These are phyloP conservation scores for Vitis hybrid DNA, from an alignment of 177 flowering plant genomes.

Conservation along the genomic window DNA sequence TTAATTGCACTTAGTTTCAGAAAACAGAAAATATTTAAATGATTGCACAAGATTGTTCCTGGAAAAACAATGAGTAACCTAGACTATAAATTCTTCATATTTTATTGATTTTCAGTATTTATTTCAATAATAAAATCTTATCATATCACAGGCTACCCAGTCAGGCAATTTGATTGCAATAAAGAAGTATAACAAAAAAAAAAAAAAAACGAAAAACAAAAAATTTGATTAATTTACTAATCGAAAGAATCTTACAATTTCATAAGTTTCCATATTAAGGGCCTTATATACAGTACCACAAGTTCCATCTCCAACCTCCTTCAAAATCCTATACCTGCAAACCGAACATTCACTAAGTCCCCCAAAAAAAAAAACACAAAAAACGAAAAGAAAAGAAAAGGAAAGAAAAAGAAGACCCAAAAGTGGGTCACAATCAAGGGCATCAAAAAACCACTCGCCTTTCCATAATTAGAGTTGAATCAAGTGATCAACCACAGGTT, in stretches of 20 bases:
- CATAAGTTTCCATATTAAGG: conserved; percentile 54
- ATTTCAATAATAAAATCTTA: too few relatives aligned
- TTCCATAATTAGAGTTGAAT: conserved; percentile 52
- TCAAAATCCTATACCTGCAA: conserved; percentile 61
- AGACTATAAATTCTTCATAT: too few relatives aligned
- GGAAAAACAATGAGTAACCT: too few relatives aligned
- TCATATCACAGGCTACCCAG: too few relatives aligned
- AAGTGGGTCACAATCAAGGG: background rate
- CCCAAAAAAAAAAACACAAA: background rate
- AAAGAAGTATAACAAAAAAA: background rate
- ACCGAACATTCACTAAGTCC: too few relatives aligned
- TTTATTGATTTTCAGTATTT: too few relatives aligned
- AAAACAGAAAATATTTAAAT: too few relatives aligned
- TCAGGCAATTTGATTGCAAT: background rate
- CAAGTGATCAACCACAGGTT: conserved; percentile 19
- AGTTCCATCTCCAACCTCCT: conserved; percentile 92
- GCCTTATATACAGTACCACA: conserved; percentile 87
- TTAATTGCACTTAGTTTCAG: too few relatives aligned
- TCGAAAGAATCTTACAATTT: conserved; percentile 49
- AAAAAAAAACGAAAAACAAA: background rate
- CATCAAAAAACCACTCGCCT: conserved; percentile 36
- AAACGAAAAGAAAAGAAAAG: background rate
- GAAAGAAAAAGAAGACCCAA: background rate
- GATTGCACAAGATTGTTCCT: too few relatives aligned
- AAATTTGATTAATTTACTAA: background rate